Evolutionary conservation across 495 filamentous ascomycete genomes (phyloP).

Genomic region (Lentithecium fluviatile): DNA sequence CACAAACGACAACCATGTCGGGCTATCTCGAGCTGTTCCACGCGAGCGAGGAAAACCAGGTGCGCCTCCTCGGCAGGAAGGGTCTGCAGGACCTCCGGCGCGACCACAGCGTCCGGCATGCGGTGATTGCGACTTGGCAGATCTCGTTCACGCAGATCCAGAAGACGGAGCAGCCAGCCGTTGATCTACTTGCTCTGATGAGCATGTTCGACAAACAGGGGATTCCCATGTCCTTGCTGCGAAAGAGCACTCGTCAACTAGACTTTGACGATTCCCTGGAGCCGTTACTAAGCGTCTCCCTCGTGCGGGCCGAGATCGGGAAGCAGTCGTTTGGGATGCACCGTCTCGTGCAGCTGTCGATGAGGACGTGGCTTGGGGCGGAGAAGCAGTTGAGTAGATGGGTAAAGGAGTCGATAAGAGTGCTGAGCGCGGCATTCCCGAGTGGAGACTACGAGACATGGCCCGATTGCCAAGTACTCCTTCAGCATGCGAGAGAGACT

Average conservation of each 20-base stretch:
- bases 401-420: conserved; percentile 9
- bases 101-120: conserved; percentile 1
- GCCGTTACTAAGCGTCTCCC: conserved; percentile 7
- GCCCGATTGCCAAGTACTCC: background rate
- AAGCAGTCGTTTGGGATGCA: conserved; percentile 14
- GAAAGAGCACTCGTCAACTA: background rate
- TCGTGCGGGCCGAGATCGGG: conserved; percentile 2
- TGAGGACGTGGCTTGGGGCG: conserved; percentile 10
- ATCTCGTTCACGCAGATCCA: conserved; percentile 18
- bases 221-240: conserved; percentile 6
- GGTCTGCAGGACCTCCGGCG: conserved; percentile 3
- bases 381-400: conserved; percentile 2
- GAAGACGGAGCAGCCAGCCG: conserved; percentile 5
- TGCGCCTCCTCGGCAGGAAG: conserved; percentile 4
- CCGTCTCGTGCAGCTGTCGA: conserved; percentile 17
- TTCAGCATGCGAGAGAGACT: conserved; percentile 9
- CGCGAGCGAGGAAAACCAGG: conserved; percentile 5
- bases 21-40: conserved; percentile 10
- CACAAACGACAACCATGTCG: conserved; percentile 5
- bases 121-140: conserved; percentile 14
- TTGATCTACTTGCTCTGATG: conserved; percentile 12
- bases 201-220: conserved; percentile 22
- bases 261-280: conserved; percentile 8
- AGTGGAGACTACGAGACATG: conserved; percentile 15
- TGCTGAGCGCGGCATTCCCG: conserved; percentile 4